A percentile compares a stretch with the other conserved stretches of the same genome.
phyloP scores from a whole-genome alignment of 2,329 filamentous ascomycete genomes.

The Polytolypa hystricis region DNA sequence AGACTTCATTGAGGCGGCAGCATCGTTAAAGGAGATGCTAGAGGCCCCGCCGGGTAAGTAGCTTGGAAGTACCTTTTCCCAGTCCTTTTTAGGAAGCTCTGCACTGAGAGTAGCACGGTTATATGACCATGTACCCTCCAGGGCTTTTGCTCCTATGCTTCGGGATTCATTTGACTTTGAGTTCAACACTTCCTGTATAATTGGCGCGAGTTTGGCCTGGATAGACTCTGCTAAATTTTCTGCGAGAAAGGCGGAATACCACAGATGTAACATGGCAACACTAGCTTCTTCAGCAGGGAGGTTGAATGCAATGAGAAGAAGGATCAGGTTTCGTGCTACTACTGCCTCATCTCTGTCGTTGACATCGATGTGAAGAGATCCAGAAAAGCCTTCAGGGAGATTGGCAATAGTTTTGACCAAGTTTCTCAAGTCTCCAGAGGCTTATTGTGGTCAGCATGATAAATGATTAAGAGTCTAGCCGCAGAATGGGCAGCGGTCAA shows the following conservation, averaged over 20 bases:
- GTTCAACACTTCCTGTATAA: conserved; percentile 27
- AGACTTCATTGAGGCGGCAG: conserved; percentile 16
- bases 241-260: conserved; percentile 35
- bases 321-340: conserved; percentile 30
- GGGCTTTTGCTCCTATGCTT: background rate
- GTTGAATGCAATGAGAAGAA: conserved; percentile 27
- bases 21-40: conserved; percentile 14
- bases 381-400: conserved; percentile 21
- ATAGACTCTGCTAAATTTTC: conserved; percentile 16
- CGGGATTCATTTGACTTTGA: conserved; percentile 15
- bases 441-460: conserved; percentile 16
- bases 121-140: background rate
- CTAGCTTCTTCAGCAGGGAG: conserved; percentile 14
- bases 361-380: conserved; percentile 19
- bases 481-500: background rate
- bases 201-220: conserved; percentile 16
- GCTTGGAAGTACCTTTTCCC: background rate
- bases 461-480: background rate
- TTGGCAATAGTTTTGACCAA: conserved; percentile 29
- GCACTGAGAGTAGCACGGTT: background rate
- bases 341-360: conserved; percentile 32
- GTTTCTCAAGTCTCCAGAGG: conserved; percentile 37
- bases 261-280: conserved; percentile 33
- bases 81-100: background rate
- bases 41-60: background rate